These are phyloP conservation scores for Inga oerstediana DNA, from an alignment of 306 rosid species.

Conservation along the genomic window DNA sequence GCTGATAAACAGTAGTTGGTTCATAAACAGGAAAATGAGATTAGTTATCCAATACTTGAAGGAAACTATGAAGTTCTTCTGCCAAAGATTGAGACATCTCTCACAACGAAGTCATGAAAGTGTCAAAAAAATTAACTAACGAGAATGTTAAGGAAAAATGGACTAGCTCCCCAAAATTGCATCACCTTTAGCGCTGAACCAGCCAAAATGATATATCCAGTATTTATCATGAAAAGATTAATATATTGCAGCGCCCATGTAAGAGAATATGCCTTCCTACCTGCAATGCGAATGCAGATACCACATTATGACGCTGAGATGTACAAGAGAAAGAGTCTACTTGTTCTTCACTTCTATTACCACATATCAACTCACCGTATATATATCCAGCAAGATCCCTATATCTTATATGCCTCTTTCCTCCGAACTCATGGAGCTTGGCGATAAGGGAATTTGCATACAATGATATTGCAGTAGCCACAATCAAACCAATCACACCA, in stretches of 20 bases:
- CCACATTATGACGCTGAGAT: neutral
- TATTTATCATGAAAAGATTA: constrained; percentile 95
- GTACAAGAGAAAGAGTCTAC: neutral
- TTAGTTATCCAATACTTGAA: neutral
- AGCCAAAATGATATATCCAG: constrained; percentile 84
- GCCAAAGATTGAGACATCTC: constrained; percentile 3
- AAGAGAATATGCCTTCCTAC: constrained; percentile 73
- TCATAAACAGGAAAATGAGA: constrained; percentile 17
- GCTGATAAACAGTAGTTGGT: neutral
- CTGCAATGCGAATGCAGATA: constrained; percentile 43
- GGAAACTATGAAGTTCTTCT: neutral
- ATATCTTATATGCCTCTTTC: constrained; percentile 90
- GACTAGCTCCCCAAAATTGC: constrained; percentile 6
- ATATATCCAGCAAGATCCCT: constrained; percentile 89
- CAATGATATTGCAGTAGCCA: constrained; percentile 75
- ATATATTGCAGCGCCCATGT: constrained; percentile 90
- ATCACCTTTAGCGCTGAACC: constrained; percentile 92
- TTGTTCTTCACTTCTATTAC: neutral
- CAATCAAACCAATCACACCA: constrained; percentile 72
- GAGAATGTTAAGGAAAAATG: neutral
- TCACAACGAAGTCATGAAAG: neutral
- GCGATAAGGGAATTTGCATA: constrained; percentile 86
- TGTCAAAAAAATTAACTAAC: neutral
- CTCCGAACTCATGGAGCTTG: constrained; percentile 89
- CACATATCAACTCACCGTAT: constrained; percentile 57